A percentile compares a stretch with the other conserved stretches of the same genome.
These are phyloP conservation scores for Aspergillus kassunensis DNA, from an alignment of 495 filamentous ascomycete genomes.

Conservation along the genomic window DNA sequence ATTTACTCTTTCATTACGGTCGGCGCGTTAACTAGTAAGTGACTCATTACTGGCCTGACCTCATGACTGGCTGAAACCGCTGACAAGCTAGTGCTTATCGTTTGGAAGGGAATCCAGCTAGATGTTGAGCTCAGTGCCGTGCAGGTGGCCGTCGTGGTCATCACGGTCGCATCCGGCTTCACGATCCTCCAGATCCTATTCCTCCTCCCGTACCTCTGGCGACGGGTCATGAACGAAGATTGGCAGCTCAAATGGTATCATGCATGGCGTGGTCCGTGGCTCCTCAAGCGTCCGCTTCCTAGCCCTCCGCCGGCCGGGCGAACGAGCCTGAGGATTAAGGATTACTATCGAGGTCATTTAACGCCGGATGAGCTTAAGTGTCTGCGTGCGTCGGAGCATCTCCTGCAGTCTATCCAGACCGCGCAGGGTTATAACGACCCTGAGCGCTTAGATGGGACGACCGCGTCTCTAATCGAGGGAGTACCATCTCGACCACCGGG, in stretches of 20 bases:
- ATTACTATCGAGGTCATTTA: conserved; percentile 11
- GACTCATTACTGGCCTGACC: too few species aligned
- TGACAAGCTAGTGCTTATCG: conserved; percentile 8
- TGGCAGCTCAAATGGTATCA: conserved; percentile 9
- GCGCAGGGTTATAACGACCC: conserved; percentile 1
- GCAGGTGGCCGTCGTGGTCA: conserved; percentile 1
- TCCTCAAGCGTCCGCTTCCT: background rate
- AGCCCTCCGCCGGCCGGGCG: conserved; percentile 4
- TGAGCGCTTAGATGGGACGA: background rate
- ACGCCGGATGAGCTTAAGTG: conserved; percentile 9
- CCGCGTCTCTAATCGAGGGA: background rate
- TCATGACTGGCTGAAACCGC: background rate
- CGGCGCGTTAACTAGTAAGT: conserved; percentile 2
- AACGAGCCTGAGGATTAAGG: conserved; percentile 2
- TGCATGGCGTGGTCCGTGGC: conserved; percentile 4
- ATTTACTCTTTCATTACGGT: conserved; percentile 6
- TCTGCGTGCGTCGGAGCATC: conserved; percentile 3
- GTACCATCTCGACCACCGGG: conserved; percentile 2
- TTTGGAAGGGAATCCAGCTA: conserved; percentile 11
- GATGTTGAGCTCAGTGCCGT: background rate
- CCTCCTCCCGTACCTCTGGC: conserved; percentile 12
- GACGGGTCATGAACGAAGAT: conserved; percentile 11
- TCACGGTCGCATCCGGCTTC: conserved; percentile 4
- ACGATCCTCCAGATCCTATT: conserved; percentile 9
- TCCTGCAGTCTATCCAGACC: conserved; percentile 8